These are phyloP conservation scores for Colletotrichum tropicicola DNA, from an alignment of 2,329 filamentous ascomycete species.

Conservation along the genomic window DNA sequence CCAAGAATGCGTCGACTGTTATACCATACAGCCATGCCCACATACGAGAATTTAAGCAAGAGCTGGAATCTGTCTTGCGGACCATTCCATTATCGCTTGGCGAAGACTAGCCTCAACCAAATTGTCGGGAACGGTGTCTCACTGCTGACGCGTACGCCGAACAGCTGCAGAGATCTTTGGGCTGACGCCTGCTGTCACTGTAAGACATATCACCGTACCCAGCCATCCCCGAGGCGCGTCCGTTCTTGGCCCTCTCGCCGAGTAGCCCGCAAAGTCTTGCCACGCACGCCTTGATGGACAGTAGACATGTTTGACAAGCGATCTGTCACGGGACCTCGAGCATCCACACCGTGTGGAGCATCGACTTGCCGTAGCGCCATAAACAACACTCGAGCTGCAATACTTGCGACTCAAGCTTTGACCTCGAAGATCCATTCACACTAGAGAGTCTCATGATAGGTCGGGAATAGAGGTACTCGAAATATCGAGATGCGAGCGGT, in stretches of 20 bases:
- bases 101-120: constrained; percentile 9
- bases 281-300: neutral
- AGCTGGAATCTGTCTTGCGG: constrained; percentile 14
- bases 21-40: too few species aligned
- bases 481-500: too few species aligned
- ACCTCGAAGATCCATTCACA: neutral
- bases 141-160: neutral
- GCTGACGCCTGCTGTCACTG: neutral
- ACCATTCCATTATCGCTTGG: neutral
- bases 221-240: neutral
- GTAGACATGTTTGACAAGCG: constrained; percentile 12
- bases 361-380: neutral
- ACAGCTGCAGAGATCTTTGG: neutral
- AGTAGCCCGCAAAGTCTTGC: constrained; percentile 2
- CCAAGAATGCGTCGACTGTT: too few species aligned
- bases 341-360: constrained; percentile 14
- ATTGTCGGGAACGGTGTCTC: constrained; percentile 14
- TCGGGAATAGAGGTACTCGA: too few species aligned
- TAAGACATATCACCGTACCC: constrained; percentile 4
- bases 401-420: too few species aligned
- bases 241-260: neutral
- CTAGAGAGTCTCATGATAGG: too few species aligned
- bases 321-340: constrained; percentile 17
- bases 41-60: too few species aligned
- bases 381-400: neutral